phyloP scores from a whole-genome alignment of 331 rosid species.

The Quercus phellos region DNA sequence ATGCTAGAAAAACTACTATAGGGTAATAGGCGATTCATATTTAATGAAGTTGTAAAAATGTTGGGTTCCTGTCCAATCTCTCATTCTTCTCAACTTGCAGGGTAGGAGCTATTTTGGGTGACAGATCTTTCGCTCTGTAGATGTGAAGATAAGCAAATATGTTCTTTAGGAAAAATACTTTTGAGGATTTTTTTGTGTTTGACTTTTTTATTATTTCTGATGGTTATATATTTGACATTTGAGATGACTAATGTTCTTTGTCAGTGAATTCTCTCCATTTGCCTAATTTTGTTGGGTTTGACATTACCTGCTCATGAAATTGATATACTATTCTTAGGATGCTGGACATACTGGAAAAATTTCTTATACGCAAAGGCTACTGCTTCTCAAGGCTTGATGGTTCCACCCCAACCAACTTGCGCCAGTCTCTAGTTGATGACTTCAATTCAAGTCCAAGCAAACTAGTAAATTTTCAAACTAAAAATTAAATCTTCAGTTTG shows the following conservation, averaged over 20 bases:
- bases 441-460: slow-evolving; percentile 95
- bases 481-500: slow-evolving; percentile 3
- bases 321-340: slow-evolving; percentile 51
- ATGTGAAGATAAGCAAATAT: background rate
- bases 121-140: background rate
- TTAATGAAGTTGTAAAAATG: too few relatives aligned
- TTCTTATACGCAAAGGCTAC: slow-evolving; percentile 83
- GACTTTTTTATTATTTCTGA: background rate
- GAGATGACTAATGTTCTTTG: slow-evolving; percentile 1
- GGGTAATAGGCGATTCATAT: too few relatives aligned
- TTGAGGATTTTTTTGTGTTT: too few relatives aligned
- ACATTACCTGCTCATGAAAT: slow-evolving; percentile 24
- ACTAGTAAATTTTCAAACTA: slow-evolving; percentile 45
- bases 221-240: background rate
- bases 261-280: slow-evolving; percentile 1
- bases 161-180: background rate
- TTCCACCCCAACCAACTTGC: slow-evolving; percentile 76
- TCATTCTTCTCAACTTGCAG: too few relatives aligned
- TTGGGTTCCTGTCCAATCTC: too few relatives aligned
- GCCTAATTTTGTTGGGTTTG: background rate
- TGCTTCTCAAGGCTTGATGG: slow-evolving; percentile 96
- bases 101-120: too few relatives aligned
- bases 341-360: slow-evolving; percentile 91
- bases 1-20: too few relatives aligned
- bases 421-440: slow-evolving; percentile 82